Percentiles rank a stretch among this genome's conserved stretches.
These are phyloP conservation scores for Ogataea pini DNA, from an alignment of 805 yeast species.

Conservation along the genomic window DNA sequence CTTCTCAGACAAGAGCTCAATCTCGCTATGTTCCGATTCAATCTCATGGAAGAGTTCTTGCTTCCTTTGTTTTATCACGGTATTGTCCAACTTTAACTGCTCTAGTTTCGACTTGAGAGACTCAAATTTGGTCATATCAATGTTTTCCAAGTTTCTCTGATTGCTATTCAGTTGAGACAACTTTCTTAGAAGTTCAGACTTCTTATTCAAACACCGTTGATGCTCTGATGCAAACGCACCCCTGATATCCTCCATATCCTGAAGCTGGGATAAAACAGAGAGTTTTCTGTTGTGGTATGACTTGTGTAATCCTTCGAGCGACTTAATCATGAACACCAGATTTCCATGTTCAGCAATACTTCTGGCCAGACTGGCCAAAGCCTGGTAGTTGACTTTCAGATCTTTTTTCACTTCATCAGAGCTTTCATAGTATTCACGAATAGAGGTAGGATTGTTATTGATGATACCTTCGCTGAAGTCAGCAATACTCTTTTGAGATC, in stretches of 20 bases:
- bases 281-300: conserved; percentile 30
- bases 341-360: conserved; percentile 34
- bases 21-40: not conserved
- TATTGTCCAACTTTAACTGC: not conserved
- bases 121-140: conserved; percentile 14
- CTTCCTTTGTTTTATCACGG: conserved; percentile 1
- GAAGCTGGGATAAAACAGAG: conserved; percentile 23
- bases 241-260: conserved; percentile 27
- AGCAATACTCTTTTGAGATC: conserved; percentile 28
- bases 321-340: conserved; percentile 28
- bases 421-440: conserved; percentile 34
- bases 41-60: not conserved
- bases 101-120: conserved; percentile 7
- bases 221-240: conserved; percentile 25
- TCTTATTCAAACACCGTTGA: conserved; percentile 26
- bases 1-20: conserved; percentile 5
- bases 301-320: conserved; percentile 29
- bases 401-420: conserved; percentile 26
- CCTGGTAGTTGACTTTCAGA: conserved; percentile 32
- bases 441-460: conserved; percentile 35
- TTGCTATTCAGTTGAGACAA: conserved; percentile 17
- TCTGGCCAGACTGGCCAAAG: conserved; percentile 34
- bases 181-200: conserved; percentile 21
- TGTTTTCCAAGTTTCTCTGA: conserved; percentile 10
- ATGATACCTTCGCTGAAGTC: conserved; percentile 32